Evolutionary conservation across 2,329 filamentous ascomycete genomes (phyloP).

Genomic region (Fusarium poae): DNA sequence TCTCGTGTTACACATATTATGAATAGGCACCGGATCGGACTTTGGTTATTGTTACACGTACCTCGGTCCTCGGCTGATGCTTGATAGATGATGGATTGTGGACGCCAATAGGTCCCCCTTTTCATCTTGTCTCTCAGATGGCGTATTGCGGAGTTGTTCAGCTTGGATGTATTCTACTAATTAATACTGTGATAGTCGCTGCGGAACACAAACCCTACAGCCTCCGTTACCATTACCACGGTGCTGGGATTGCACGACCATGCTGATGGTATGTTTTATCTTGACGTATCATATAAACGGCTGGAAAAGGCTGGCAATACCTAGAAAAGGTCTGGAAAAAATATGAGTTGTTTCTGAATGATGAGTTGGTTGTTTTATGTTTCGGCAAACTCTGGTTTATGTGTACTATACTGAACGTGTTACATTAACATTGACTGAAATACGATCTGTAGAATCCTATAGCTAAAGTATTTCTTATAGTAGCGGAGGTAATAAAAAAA

Average conservation of each 20-base stretch:
- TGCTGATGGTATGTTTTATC: conserved; percentile 7
- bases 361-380: neutral
- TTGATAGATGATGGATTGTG: neutral
- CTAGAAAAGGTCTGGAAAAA: neutral
- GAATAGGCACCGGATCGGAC: neutral
- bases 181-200: neutral
- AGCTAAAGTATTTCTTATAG: neutral
- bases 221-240: conserved; percentile 33
- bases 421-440: neutral
- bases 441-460: neutral
- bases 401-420: neutral
- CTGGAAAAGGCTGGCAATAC: conserved; percentile 2
- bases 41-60: neutral
- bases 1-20: neutral
- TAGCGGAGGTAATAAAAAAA: neutral
- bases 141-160: neutral
- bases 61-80: conserved; percentile 18
- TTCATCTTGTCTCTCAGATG: neutral
- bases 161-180: neutral
- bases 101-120: conserved; percentile 7
- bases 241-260: conserved; percentile 14
- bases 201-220: conserved; percentile 1
- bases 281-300: conserved; percentile 7
- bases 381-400: conserved; percentile 7
- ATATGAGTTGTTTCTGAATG: neutral